These are phyloP conservation scores for Aspergillus sp. DNA, from an alignment of 2,329 filamentous ascomycete species.

Conservation along the genomic window DNA sequence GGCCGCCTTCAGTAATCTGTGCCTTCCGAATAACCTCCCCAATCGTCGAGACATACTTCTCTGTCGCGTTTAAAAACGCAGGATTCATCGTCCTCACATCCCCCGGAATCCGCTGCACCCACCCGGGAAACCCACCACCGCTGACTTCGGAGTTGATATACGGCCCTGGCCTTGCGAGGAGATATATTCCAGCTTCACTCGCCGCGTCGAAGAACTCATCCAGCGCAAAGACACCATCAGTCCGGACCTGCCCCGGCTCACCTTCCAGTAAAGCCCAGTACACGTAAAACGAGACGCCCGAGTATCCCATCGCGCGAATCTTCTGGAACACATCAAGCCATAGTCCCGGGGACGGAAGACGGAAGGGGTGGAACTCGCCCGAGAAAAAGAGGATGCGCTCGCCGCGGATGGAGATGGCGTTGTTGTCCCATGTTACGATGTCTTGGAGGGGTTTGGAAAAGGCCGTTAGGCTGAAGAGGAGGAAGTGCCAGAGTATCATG, in stretches of 20 bases:
- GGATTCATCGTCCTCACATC: conserved; percentile 44
- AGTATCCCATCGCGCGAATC: conserved; percentile 75
- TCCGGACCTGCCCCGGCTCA: conserved; percentile 62
- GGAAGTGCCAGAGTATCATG: too few relatives aligned
- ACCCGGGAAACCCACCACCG: conserved; percentile 76
- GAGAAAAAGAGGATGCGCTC: conserved; percentile 68
- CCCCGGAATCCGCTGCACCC: conserved; percentile 55
- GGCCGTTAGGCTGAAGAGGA: too few relatives aligned
- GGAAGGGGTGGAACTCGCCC: conserved; percentile 69
- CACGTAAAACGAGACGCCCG: conserved; percentile 72
- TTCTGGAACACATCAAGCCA: conserved; percentile 77
- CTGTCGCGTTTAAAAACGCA: conserved; percentile 57
- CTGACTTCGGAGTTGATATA: conserved; percentile 76
- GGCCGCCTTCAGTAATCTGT: conserved; percentile 79
- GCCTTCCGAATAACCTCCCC: conserved; percentile 67
- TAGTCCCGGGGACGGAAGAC: conserved; percentile 57
- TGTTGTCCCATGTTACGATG: conserved; percentile 65
- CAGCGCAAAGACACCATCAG: conserved; percentile 67
- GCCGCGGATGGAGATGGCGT: conserved; percentile 66
- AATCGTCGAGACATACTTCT: conserved; percentile 61
- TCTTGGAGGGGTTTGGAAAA: too few relatives aligned
- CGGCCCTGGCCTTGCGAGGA: conserved; percentile 66
- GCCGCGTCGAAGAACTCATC: conserved; percentile 75
- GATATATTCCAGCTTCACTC: conserved; percentile 66
- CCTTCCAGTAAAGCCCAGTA: conserved; percentile 77